Base-by-base conservation (phyloP, 1,284 basidiomycete genomes). In the Pyrrhoderma lamaoense region DNA sequence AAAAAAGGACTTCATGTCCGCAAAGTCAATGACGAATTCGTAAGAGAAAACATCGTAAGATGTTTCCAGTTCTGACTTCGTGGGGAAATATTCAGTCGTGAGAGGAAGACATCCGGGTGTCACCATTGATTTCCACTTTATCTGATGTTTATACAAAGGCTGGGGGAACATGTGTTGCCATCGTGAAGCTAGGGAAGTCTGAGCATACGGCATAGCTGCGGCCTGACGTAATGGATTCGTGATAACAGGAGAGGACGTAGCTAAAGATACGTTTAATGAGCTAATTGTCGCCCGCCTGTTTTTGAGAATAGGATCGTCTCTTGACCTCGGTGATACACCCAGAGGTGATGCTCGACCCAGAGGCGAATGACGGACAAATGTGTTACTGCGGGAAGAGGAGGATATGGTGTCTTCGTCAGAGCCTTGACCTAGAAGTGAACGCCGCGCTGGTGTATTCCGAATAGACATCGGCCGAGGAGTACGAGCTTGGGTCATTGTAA, bases 71-170 rank as follows among this genome's bases (percentile, higher is more conserved):
- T 93, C 89, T 9, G 81, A 74, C 13, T 74, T 75, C 0, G 80
- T 77, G 0, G 93, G 93, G 60, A 93, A 84, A 61, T 89, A 82
- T 60, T 94, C 90, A n/a, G 91, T 89, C 0, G 94, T 95, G 43
- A 99, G 75, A 1, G 95, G 95, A 7, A 99, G 74, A 64, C 91
- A 97, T 3, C 80, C 79, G 0, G 92, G 90, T 0, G 85, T 86
- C 43, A 85, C 76, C 65, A 93, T 81, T 13, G 85, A 85, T 56
- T 82, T 82, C 95, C 95, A 99, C 64, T 98, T 97, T 67, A 95
- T 82, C 27, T 91, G 82, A 60, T 94, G 85, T 62, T 90, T 89
- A 61, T 80, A 84, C n/a, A 77, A 66, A 3, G 83, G 78, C 7
- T 77, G 76, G 0, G 93, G 86, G 61, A 90, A 87, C 51, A 89